A percentile compares a stretch with the other conserved stretches of the same genome.
phyloP scores from a whole-genome alignment of 2,329 filamentous ascomycete genomes.

The Xylariaceae sp. region DNA sequence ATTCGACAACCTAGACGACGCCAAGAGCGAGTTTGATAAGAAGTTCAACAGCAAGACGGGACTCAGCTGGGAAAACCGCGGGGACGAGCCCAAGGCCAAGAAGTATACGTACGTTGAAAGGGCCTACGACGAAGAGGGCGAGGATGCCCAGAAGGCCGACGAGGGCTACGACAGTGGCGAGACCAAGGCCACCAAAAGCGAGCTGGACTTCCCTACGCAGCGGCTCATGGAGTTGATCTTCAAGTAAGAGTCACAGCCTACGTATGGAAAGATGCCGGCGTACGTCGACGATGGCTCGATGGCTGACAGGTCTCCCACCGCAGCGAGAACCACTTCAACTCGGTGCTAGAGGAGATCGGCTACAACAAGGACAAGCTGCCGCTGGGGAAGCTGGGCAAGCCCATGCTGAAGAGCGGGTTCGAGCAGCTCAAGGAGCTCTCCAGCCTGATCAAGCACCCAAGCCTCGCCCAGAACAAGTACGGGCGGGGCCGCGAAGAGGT shows the following conservation, averaged over 20 bases:
- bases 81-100: slow-evolving; percentile 10
- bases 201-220: slow-evolving; percentile 30
- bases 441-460: slow-evolving; percentile 48
- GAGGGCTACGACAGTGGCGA: slow-evolving; percentile 6
- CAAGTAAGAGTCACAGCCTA: slow-evolving; percentile 36
- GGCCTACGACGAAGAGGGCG: slow-evolving; percentile 8
- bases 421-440: slow-evolving; percentile 66
- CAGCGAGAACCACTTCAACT: slow-evolving; percentile 53
- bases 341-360: slow-evolving; percentile 55
- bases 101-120: slow-evolving; percentile 13
- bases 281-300: neutral
- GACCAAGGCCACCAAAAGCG: slow-evolving; percentile 5
- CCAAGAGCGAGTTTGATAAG: slow-evolving; percentile 8
- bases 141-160: slow-evolving; percentile 4
- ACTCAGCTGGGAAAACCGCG: slow-evolving; percentile 9
- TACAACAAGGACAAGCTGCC: slow-evolving; percentile 71
- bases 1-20: slow-evolving; percentile 9
- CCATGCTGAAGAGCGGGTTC: slow-evolving; percentile 66
- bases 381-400: slow-evolving; percentile 71
- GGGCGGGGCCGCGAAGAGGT: slow-evolving; percentile 18
- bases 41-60: slow-evolving; percentile 15
- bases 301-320: no score
- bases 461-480: slow-evolving; percentile 37
- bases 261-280: no score
- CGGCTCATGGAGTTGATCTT: slow-evolving; percentile 72